Conservation (phyloP, 441 rosid genomes). For the Euphorbia celastroides region DNA sequence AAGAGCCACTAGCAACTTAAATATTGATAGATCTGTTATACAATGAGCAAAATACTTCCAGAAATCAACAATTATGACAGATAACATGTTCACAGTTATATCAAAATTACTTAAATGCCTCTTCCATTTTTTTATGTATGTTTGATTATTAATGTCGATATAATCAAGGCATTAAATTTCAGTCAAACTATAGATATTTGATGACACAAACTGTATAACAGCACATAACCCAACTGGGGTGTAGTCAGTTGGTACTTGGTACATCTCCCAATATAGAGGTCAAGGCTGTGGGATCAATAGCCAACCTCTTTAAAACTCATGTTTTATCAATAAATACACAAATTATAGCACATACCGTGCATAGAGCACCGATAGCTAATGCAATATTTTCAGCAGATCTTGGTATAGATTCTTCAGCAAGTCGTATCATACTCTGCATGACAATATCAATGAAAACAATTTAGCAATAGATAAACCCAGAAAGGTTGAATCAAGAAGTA, state of each 20-base stretch:
- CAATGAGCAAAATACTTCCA: background rate
- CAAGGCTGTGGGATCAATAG: background rate
- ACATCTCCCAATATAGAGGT: background rate
- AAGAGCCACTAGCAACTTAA: background rate
- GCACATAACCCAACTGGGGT: background rate
- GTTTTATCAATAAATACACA: constrained; percentile 4
- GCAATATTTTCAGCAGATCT: constrained; percentile 85
- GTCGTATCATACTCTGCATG: constrained; percentile 51
- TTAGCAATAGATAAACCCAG: constrained; percentile 10
- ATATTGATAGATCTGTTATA: background rate
- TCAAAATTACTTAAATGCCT: background rate
- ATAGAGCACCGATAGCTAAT: constrained; percentile 82
- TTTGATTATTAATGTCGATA: background rate
- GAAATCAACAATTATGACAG: background rate
- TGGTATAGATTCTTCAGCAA: constrained; percentile 78
- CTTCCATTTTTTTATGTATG: background rate
- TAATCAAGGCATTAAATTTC: background rate
- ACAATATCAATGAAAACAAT: constrained; percentile 14
- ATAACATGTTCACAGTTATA: background rate
- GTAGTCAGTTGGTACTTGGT: background rate
- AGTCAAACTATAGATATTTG: background rate
- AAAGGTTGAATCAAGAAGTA: background rate
- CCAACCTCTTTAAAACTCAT: background rate
- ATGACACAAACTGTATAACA: background rate
- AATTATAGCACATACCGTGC: constrained; percentile 45